A percentile compares a stretch with the other conserved stretches of the same genome.
phyloP scores from a whole-genome alignment of 2,329 filamentous ascomycete genomes.

The Ramularia endophylla region DNA sequence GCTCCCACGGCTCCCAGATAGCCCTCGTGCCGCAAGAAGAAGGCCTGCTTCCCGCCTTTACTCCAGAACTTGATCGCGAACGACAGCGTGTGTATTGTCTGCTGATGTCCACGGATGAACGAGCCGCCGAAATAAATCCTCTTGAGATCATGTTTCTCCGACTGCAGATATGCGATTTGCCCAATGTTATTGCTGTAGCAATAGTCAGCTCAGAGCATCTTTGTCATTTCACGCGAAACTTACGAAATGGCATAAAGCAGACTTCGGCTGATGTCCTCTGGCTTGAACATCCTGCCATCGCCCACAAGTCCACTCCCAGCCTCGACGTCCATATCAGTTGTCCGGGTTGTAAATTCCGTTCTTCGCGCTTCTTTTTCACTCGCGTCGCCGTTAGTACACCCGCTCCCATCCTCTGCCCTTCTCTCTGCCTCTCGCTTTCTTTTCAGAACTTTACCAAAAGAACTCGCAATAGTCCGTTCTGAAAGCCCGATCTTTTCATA shows the following conservation, averaged over 20 bases:
- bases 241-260: conserved; percentile 82
- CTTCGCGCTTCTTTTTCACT: conserved; percentile 17
- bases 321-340: conserved; percentile 26
- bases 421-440: conserved; percentile 81
- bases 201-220: conserved; percentile 21
- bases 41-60: conserved; percentile 87
- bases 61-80: conserved; percentile 99
- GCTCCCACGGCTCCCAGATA: conserved; percentile 92
- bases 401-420: conserved; percentile 66
- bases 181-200: conserved; percentile 82
- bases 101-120: conserved; percentile 91
- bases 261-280: conserved; percentile 82
- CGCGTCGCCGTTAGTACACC: conserved; percentile 48
- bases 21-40: conserved; percentile 91
- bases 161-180: conserved; percentile 96
- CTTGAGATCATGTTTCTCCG: conserved; percentile 83
- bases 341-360: conserved; percentile 23
- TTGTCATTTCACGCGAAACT: conserved; percentile 5
- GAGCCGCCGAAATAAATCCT: conserved; percentile 97
- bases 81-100: conserved; percentile 95
- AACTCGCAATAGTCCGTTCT: conserved; percentile 90
- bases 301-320: conserved; percentile 28
- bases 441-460: conserved; percentile 94
- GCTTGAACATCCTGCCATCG: conserved; percentile 56
- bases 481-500: conserved; percentile 96